A percentile compares a stretch with the other conserved stretches of the same genome.
Conservation (phyloP, 208 protist species). For the Acanthamoeba healyi region DNA sequence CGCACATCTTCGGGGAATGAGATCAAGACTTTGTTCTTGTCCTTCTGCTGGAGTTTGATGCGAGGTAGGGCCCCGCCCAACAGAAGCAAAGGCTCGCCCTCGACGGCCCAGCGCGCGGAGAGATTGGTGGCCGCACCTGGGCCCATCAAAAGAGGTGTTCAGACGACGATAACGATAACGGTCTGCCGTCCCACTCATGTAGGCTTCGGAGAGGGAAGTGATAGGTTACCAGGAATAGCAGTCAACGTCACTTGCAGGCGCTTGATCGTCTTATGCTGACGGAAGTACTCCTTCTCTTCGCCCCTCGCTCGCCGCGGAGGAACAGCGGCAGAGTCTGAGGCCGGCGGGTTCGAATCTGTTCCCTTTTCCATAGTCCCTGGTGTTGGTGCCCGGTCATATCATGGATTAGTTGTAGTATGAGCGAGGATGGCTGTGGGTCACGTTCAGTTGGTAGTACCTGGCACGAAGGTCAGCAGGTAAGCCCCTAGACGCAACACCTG, state of each 20-base stretch:
- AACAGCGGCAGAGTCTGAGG: too few relatives aligned
- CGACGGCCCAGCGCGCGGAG: background rate
- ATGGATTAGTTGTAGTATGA: too few relatives aligned
- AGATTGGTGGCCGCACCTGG: background rate
- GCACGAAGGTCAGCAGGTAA: background rate
- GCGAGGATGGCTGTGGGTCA: too few relatives aligned
- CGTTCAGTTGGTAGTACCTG: constrained; percentile 23
- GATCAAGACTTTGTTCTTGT: background rate
- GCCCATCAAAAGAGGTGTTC: too few relatives aligned
- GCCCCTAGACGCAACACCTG: background rate
- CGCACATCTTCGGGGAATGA: background rate
- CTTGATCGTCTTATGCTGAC: too few relatives aligned
- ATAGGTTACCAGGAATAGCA: background rate
- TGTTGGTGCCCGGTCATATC: too few relatives aligned
- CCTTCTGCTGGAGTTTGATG: background rate
- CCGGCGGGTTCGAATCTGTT: too few relatives aligned
- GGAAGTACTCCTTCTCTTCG: too few relatives aligned
- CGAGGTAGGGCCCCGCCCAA: background rate
- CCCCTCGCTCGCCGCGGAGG: too few relatives aligned
- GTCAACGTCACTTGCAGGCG: background rate
- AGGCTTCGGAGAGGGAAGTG: background rate
- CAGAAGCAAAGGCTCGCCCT: background rate
- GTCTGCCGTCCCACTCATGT: background rate
- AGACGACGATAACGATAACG: background rate
- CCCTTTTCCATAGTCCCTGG: too few relatives aligned